These are phyloP conservation scores for Geosmithia flava DNA, from an alignment of 2,329 filamentous ascomycete species.

Conservation along the genomic window DNA sequence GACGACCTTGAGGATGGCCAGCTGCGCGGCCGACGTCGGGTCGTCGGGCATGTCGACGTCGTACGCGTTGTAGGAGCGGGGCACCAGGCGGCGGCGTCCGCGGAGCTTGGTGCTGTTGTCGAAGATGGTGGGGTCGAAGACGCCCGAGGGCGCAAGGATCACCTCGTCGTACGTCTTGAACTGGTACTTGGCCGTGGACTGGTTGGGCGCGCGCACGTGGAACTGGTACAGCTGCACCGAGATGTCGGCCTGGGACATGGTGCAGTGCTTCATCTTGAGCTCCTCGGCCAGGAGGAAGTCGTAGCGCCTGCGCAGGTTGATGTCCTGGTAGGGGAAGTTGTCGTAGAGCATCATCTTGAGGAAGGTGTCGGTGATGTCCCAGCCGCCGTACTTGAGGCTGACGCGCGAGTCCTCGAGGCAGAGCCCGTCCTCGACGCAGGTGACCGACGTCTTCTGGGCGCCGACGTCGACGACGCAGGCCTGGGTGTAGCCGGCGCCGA, in stretches of 20 bases:
- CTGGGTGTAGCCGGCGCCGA: conserved; percentile 87
- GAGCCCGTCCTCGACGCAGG: conserved; percentile 93
- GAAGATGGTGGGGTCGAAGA: conserved; percentile 80
- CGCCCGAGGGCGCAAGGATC: conserved; percentile 88
- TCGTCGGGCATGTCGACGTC: conserved; percentile 81
- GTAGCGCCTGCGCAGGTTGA: conserved; percentile 81
- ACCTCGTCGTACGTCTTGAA: conserved; percentile 98
- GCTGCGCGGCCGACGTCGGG: conserved; percentile 73
- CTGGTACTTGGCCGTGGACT: conserved; percentile 82
- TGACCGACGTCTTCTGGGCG: conserved; percentile 93
- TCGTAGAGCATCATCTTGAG: conserved; percentile 97
- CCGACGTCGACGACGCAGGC: conserved; percentile 94
- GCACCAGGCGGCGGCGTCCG: conserved; percentile 68
- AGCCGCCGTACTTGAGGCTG: conserved; percentile 88
- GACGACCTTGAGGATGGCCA: conserved; percentile 48
- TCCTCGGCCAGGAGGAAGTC: conserved; percentile 93
- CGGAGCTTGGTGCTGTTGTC: conserved; percentile 70
- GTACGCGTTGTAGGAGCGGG: conserved; percentile 86
- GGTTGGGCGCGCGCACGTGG: conserved; percentile 75
- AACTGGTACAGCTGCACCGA: conserved; percentile 84
- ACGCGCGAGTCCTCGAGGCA: conserved; percentile 89
- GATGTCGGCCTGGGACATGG: conserved; percentile 80
- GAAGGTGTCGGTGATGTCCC: conserved; percentile 87
- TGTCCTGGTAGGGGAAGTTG: conserved; percentile 88
- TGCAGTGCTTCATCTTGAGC: conserved; percentile 86